These are phyloP conservation scores for Tulasnella sp. DNA, from an alignment of 768 basidiomycete species.

Conservation along the genomic window DNA sequence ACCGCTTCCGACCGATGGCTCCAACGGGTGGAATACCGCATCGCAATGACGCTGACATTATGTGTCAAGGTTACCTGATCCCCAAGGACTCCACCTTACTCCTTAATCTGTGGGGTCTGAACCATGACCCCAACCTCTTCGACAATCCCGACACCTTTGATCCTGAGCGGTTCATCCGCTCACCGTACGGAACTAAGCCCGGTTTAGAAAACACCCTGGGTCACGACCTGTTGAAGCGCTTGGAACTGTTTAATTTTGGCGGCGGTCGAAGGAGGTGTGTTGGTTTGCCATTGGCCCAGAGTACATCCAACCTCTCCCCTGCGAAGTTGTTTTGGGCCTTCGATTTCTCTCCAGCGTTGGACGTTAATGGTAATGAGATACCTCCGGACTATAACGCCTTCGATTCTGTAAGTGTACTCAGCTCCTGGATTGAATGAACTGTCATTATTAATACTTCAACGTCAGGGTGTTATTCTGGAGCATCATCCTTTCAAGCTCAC, in stretches of 20 bases:
- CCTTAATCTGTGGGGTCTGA: neutral
- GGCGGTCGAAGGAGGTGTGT: neutral
- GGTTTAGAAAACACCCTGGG: too few relatives aligned
- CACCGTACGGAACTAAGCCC: neutral
- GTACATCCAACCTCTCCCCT: neutral
- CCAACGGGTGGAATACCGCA: neutral
- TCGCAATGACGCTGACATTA: neutral
- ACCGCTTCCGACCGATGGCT: neutral
- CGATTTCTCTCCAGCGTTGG: neutral
- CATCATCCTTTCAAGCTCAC: too few relatives aligned
- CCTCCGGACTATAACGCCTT: neutral
- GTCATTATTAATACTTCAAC: too few relatives aligned
- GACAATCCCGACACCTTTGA: constrained; percentile 2
- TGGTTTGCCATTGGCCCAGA: neutral
- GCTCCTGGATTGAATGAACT: too few relatives aligned
- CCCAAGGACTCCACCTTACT: neutral
- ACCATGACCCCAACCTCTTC: neutral
- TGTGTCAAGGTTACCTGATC: constrained; percentile 1
- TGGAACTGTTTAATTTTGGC: too few relatives aligned
- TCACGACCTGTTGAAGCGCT: too few relatives aligned
- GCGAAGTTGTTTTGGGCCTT: neutral
- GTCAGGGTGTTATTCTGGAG: too few relatives aligned
- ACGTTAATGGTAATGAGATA: too few relatives aligned
- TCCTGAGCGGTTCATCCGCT: neutral
- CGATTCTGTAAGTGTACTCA: neutral